phyloP scores from a whole-genome alignment of 257 asterid species.

The Vinca minor region DNA sequence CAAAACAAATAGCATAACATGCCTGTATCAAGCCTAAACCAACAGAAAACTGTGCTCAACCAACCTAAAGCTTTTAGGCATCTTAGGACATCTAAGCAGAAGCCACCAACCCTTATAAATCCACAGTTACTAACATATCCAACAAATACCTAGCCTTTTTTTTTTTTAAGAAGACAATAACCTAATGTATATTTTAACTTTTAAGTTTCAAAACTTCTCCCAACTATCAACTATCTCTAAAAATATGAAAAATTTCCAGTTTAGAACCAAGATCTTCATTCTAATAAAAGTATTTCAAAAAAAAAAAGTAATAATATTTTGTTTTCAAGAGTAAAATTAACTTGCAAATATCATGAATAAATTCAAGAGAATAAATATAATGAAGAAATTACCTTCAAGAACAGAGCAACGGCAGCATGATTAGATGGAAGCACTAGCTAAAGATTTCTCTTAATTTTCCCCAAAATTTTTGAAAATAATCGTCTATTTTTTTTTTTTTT shows the following conservation, averaged over 20 bases:
- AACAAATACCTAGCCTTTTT: not conserved
- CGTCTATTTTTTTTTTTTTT: no score
- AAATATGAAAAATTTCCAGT: no score
- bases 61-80: not conserved
- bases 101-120: not conserved
- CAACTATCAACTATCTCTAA: not conserved
- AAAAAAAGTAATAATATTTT: no score
- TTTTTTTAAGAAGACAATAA: not conserved
- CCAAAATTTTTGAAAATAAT: no score
- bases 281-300: not conserved
- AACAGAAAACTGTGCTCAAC: not conserved
- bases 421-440: no score
- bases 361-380: no score
- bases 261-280: not conserved
- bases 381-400: no score
- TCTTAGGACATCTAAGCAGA: not conserved
- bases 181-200: not conserved
- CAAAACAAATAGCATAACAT: not conserved
- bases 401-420: no score
- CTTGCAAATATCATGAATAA: no score
- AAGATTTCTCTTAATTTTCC: no score
- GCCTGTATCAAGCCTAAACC: not conserved
- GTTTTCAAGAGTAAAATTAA: no score
- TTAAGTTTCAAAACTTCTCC: not conserved
- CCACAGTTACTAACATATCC: not conserved